These are phyloP conservation scores for Ustilago tritici DNA, from an alignment of 1,284 basidiomycete genomes.

Conservation along the genomic window DNA sequence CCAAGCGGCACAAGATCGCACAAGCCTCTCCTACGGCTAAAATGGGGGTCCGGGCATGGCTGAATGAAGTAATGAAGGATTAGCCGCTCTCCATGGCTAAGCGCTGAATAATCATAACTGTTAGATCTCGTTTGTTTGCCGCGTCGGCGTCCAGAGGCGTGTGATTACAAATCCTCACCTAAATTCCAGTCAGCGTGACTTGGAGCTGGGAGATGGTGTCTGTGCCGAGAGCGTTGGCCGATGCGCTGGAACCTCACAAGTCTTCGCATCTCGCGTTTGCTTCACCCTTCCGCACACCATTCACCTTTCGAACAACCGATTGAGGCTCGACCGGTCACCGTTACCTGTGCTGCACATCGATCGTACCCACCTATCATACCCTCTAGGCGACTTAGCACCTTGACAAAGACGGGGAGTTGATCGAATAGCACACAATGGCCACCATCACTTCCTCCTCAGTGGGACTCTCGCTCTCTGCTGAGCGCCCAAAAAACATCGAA, in stretches of 20 bases:
- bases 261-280: slow-evolving; percentile 10
- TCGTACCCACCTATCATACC: background rate
- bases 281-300: background rate
- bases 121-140: no score
- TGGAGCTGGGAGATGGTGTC: slow-evolving; percentile 12
- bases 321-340: background rate
- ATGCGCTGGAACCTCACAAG: slow-evolving; percentile 35
- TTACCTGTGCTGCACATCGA: background rate
- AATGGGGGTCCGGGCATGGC: background rate
- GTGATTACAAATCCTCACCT: slow-evolving; percentile 3
- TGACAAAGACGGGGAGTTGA: background rate
- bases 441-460: slow-evolving; percentile 36
- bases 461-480: slow-evolving; percentile 47
- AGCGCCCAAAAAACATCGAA: slow-evolving; percentile 62
- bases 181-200: background rate
- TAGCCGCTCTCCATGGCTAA: background rate
- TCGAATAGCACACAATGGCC: slow-evolving; percentile 19
- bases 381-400: background rate
- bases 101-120: background rate
- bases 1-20: slow-evolving; percentile 3
- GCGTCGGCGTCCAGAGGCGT: background rate
- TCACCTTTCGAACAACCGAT: background rate
- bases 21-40: background rate
- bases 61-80: background rate
- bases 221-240: slow-evolving; percentile 21